Percentiles rank a stretch among this genome's conserved stretches.
Conservation (phyloP, 768 basidiomycete species). For the Suillus paluster region DNA sequence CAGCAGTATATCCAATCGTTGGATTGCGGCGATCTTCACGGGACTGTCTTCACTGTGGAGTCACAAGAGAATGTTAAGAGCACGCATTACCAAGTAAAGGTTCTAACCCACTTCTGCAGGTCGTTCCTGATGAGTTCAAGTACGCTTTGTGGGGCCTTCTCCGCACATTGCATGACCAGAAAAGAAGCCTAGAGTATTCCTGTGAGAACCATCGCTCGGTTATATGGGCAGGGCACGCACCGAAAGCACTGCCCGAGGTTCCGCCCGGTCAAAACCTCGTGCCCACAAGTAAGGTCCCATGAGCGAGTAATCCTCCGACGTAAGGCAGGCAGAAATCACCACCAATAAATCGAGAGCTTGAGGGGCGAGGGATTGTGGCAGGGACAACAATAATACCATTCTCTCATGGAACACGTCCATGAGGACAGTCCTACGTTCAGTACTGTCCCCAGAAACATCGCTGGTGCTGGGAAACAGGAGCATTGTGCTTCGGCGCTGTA, state of each 20-base stretch:
- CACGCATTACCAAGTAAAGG: background rate
- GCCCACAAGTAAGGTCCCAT: conserved; percentile 65
- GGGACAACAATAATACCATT: conserved; percentile 44
- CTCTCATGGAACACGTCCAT: conserved; percentile 42
- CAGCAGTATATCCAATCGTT: conserved; percentile 57
- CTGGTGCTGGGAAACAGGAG: conserved; percentile 37
- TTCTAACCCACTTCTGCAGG: conserved; percentile 50
- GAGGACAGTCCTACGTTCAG: conserved; percentile 32
- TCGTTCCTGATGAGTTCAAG: conserved; percentile 56
- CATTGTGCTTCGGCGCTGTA: conserved; percentile 49
- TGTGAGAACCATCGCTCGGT: background rate
- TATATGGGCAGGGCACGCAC: conserved; percentile 41
- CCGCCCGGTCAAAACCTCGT: conserved; percentile 45
- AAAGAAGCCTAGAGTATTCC: conserved; percentile 53
- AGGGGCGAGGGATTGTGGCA: conserved; percentile 48
- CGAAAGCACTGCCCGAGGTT: conserved; percentile 49
- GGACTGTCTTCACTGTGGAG: conserved; percentile 17
- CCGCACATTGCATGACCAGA: conserved; percentile 74
- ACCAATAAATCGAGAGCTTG: conserved; percentile 66
- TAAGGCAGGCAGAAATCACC: conserved; percentile 57
- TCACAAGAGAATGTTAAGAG: background rate
- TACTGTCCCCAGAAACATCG: conserved; percentile 8
- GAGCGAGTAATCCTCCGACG: conserved; percentile 50
- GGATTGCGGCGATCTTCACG: conserved; percentile 53
- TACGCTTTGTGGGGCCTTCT: conserved; percentile 57